Evolutionary conservation across 495 filamentous ascomycete species (phyloP).

Genomic region (Podospora pseudopauciseta): DNA sequence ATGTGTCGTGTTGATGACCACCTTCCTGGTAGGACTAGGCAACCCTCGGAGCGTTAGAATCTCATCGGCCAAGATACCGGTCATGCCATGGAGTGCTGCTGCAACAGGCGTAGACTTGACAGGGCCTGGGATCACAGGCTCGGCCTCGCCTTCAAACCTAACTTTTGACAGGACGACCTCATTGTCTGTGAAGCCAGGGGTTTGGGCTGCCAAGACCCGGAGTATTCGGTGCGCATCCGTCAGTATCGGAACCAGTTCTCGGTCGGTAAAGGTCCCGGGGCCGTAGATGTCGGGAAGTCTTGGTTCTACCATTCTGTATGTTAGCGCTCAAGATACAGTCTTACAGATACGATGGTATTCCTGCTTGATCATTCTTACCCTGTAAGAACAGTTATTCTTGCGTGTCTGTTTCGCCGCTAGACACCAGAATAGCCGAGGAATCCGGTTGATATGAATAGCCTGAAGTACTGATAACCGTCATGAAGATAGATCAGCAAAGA

Average conservation of each 20-base stretch:
- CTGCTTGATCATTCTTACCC: no score
- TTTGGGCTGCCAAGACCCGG: slow-evolving; percentile 21
- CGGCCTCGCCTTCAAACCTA: slow-evolving; percentile 24
- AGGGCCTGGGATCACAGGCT: slow-evolving; percentile 29
- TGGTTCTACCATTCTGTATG: neutral
- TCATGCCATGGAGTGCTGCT: slow-evolving; percentile 30
- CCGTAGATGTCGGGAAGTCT: slow-evolving; percentile 25
- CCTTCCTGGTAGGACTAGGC: slow-evolving; percentile 1
- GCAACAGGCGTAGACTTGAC: slow-evolving; percentile 30
- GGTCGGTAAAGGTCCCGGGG: slow-evolving; percentile 27
- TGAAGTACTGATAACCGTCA: neutral
- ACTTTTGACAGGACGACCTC: slow-evolving; percentile 22
- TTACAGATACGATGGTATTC: no score
- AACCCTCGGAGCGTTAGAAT: slow-evolving; percentile 25
- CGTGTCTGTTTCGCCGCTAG: neutral
- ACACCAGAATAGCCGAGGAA: neutral
- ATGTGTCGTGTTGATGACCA: slow-evolving; percentile 29
- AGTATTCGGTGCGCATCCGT: slow-evolving; percentile 26
- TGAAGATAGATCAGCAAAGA: neutral
- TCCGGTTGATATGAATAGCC: neutral
- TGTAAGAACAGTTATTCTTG: no score
- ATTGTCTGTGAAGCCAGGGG: slow-evolving; percentile 26
- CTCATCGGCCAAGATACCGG: slow-evolving; percentile 29
- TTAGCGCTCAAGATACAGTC: neutral
- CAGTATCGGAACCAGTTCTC: slow-evolving; percentile 18